Evolutionary conservation across 768 basidiomycete species (phyloP).

Genomic region (Naganishia vaughanmartiniae): DNA sequence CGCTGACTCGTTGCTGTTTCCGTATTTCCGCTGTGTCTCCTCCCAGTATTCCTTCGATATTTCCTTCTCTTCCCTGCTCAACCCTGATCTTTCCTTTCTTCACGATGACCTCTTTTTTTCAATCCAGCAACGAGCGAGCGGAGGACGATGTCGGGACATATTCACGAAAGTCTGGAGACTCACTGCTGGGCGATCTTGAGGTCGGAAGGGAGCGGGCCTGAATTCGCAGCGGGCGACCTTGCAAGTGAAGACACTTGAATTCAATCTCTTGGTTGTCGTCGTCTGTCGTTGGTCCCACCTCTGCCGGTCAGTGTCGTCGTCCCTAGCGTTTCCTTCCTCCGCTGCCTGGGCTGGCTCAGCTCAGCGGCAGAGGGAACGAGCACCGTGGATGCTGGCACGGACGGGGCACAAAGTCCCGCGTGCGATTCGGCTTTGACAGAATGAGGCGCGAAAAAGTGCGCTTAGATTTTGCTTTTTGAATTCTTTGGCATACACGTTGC

Average conservation of each 20-base stretch:
- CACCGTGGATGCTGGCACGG: not conserved
- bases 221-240: slow-evolving; percentile 7
- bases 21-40: not conserved
- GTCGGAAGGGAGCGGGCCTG: slow-evolving; percentile 24
- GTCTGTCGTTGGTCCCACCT: not conserved
- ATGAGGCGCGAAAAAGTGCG: not conserved
- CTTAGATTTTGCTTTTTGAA: not conserved
- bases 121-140: slow-evolving; percentile 24
- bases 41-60: not conserved
- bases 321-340: not conserved
- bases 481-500: slow-evolving; percentile 2
- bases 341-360: not conserved
- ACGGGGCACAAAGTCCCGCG: not conserved
- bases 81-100: no score
- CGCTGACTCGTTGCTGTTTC: slow-evolving; percentile 22
- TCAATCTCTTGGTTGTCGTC: not conserved
- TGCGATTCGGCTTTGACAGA: not conserved
- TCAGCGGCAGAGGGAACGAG: not conserved
- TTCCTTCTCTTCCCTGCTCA: not conserved
- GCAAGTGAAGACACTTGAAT: not conserved
- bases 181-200: slow-evolving; percentile 33
- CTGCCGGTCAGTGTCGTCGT: not conserved
- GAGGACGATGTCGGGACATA: slow-evolving; percentile 13
- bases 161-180: slow-evolving; percentile 19
- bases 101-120: slow-evolving; percentile 1